phyloP scores from a whole-genome alignment of 148 eudicot species.

The Arctostaphylos glauca region DNA sequence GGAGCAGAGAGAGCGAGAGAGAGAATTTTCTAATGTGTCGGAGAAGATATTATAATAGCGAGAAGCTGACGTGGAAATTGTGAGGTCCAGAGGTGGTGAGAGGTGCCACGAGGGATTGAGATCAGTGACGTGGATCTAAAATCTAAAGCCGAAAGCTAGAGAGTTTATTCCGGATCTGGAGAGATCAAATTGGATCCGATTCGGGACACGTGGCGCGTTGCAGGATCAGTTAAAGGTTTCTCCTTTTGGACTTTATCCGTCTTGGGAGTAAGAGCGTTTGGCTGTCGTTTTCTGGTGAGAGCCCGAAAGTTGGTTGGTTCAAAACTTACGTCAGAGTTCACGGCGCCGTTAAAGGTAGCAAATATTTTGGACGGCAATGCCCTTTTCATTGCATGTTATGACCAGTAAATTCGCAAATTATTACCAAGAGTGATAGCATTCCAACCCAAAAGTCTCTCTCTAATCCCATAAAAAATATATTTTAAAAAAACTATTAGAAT shows the following conservation, averaged over 20 bases:
- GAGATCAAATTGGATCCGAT: constrained; percentile 38
- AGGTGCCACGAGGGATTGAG: constrained; percentile 24
- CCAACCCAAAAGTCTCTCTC: no score
- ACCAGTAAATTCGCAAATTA: no score
- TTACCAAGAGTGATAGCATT: no score
- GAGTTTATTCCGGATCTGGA: constrained; percentile 35
- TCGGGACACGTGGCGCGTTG: constrained; percentile 45
- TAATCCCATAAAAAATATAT: no score
- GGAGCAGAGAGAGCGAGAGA: not conserved
- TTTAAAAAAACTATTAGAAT: no score
- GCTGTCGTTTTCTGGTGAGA: not conserved
- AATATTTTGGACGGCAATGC: no score
- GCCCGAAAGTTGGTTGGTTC: no score
- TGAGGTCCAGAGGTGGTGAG: constrained; percentile 14
- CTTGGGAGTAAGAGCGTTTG: not conserved
- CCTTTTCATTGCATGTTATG: no score
- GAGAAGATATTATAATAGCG: no score
- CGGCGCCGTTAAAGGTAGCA: no score
- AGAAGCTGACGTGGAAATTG: constrained; percentile 30
- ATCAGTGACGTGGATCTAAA: constrained; percentile 34
- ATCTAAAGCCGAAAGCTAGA: constrained; percentile 41
- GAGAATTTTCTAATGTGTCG: not conserved
- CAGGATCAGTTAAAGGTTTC: constrained; percentile 40
- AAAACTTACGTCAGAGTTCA: no score
- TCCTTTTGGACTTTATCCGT: no score